These are phyloP conservation scores for Cystobasidium slooffiae DNA, from an alignment of 1,284 basidiomycete genomes.

Conservation along the genomic window DNA sequence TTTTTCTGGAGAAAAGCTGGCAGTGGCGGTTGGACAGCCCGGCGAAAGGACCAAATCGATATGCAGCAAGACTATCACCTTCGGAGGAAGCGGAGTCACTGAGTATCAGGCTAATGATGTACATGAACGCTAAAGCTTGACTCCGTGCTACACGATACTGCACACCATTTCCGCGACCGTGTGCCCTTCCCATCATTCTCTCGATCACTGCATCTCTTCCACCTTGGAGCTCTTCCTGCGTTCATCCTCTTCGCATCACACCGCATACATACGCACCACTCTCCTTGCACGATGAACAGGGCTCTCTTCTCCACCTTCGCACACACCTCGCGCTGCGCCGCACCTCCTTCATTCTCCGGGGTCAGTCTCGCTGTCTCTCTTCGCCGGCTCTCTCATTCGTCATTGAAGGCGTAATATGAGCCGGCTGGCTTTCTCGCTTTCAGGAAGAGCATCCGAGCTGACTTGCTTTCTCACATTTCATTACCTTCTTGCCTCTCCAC, in stretches of 20 bases:
- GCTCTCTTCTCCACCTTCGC: conserved; percentile 25
- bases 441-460: background rate
- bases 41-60: too few relatives aligned
- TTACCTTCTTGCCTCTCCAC: background rate
- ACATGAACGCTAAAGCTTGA: too few relatives aligned
- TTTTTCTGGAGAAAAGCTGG: background rate
- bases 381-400: conserved; percentile 14
- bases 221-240: background rate
- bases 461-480: background rate
- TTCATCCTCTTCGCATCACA: background rate
- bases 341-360: conserved; percentile 17
- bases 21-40: background rate
- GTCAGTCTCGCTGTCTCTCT: conserved; percentile 11
- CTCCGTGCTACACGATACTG: too few relatives aligned
- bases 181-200: too few relatives aligned
- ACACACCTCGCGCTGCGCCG: conserved; percentile 14
- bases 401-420: conserved; percentile 3
- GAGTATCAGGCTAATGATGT: too few relatives aligned
- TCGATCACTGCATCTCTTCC: background rate
- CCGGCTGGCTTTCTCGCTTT: background rate
- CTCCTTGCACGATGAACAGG: conserved; percentile 27
- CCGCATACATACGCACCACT: background rate
- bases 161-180: too few relatives aligned
- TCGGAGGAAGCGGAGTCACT: too few relatives aligned
- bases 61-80: too few relatives aligned